A percentile compares a stretch with the other conserved stretches of the same genome.
These are phyloP conservation scores for Orbilia oligospora DNA, from an alignment of 2,329 filamentous ascomycete genomes.

Conservation along the genomic window DNA sequence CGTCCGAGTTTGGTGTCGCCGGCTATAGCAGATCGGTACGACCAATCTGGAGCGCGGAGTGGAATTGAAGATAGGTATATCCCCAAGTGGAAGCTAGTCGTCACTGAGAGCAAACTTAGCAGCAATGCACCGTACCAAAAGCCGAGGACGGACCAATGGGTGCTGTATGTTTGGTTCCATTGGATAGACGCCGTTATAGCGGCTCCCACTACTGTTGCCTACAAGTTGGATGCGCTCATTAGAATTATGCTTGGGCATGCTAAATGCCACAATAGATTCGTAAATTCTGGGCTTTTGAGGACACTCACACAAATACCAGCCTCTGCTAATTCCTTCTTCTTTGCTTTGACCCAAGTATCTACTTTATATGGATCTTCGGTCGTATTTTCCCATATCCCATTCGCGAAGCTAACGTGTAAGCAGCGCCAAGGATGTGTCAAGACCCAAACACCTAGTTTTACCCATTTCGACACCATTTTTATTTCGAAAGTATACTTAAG, in stretches of 20 bases:
- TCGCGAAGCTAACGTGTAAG: not conserved
- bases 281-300: no score
- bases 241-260: not conserved
- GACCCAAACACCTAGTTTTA: not conserved
- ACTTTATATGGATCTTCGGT: not conserved
- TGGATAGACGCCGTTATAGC: slow-evolving; percentile 4
- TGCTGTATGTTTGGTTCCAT: slow-evolving; percentile 6
- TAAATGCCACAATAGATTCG: no score
- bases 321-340: slow-evolving; percentile 5
- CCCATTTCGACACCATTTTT: not conserved
- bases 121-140: slow-evolving; percentile 20
- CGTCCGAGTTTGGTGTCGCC: not conserved
- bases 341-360: slow-evolving; percentile 4
- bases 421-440: slow-evolving; percentile 9
- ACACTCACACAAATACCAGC: slow-evolving; percentile 8
- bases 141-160: slow-evolving; percentile 13
- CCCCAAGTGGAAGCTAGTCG: slow-evolving; percentile 3
- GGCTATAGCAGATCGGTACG: slow-evolving; percentile 5
- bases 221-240: not conserved
- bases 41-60: slow-evolving; percentile 4
- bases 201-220: slow-evolving; percentile 17
- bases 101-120: slow-evolving; percentile 7
- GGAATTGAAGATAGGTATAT: slow-evolving; percentile 15
- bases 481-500: not conserved
- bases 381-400: slow-evolving; percentile 2